Conservation (phyloP, 208 protist genomes). For the Acanthamoeba quina region DNA sequence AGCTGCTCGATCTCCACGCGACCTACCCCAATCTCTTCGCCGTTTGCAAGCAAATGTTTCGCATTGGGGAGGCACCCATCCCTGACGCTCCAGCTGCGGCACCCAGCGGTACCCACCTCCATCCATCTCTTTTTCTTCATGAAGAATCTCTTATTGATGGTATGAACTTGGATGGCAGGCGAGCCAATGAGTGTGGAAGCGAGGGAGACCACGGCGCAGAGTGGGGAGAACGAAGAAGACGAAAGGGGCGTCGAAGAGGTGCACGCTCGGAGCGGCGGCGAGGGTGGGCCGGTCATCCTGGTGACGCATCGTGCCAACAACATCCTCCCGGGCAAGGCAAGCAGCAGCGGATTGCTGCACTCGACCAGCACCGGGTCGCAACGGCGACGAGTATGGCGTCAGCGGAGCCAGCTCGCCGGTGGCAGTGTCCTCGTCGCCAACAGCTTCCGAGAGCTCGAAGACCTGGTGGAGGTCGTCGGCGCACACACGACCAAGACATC, state of each 20-base stretch:
- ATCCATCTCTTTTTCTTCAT: not conserved
- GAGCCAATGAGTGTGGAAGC: not conserved
- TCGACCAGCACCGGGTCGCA: not conserved
- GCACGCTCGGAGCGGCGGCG: not conserved
- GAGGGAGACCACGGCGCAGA: not conserved
- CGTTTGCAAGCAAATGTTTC: conserved; percentile 13
- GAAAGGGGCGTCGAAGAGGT: not conserved
- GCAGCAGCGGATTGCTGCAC: not conserved
- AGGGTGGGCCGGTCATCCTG: not conserved
- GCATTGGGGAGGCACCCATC: no score
- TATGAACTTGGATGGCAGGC: no score
- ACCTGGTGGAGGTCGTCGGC: not conserved
- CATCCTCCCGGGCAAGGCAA: not conserved
- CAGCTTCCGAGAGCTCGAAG: conserved; percentile 10
- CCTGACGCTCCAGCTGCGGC: not conserved
- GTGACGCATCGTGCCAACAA: conserved; percentile 13
- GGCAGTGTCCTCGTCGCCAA: conserved; percentile 21
- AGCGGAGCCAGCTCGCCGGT: not conserved
- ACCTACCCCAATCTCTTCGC: conserved; percentile 17
- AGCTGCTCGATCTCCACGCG: conserved; percentile 12
- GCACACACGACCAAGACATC: not conserved
- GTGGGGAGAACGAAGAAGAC: not conserved
- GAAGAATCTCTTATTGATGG: no score
- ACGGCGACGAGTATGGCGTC: not conserved
- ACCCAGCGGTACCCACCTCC: not conserved